phyloP scores from a whole-genome alignment of 768 basidiomycete species.

The Lentinula detonsa region DNA sequence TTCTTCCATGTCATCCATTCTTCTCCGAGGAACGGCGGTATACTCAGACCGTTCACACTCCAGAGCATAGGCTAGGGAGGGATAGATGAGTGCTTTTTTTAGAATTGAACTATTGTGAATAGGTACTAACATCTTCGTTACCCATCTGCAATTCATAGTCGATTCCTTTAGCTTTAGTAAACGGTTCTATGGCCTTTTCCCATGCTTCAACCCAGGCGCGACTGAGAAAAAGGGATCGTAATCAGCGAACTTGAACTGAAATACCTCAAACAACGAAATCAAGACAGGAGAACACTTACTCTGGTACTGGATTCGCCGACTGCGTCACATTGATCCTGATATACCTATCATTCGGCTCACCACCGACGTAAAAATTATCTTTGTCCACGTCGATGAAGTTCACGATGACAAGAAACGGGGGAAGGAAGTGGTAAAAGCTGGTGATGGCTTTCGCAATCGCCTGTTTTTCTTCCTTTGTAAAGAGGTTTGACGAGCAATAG shows the following conservation, averaged over 20 bases:
- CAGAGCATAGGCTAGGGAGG: neutral
- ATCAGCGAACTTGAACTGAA: neutral
- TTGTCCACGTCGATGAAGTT: slow-evolving; percentile 18
- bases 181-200: slow-evolving; percentile 8
- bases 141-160: slow-evolving; percentile 7
- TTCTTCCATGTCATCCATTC: neutral
- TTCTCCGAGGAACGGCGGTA: neutral
- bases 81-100: neutral
- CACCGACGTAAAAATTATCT: slow-evolving; percentile 15
- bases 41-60: neutral
- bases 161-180: slow-evolving; percentile 9
- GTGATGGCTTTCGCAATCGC: slow-evolving; percentile 15
- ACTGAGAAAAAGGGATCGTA: neutral
- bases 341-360: slow-evolving; percentile 11
- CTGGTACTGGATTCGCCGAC: slow-evolving; percentile 13
- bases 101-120: neutral
- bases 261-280: neutral
- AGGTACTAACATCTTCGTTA: slow-evolving; percentile 7
- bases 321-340: slow-evolving; percentile 17
- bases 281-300: slow-evolving; percentile 3
- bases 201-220: slow-evolving; percentile 5
- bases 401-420: slow-evolving; percentile 18
- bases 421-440: slow-evolving; percentile 11
- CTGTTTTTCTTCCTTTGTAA: slow-evolving; percentile 16
- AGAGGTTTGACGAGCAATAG: slow-evolving; percentile 15